These are phyloP conservation scores for Spatholobus suberectus DNA, from an alignment of 306 rosid genomes.

Conservation along the genomic window DNA sequence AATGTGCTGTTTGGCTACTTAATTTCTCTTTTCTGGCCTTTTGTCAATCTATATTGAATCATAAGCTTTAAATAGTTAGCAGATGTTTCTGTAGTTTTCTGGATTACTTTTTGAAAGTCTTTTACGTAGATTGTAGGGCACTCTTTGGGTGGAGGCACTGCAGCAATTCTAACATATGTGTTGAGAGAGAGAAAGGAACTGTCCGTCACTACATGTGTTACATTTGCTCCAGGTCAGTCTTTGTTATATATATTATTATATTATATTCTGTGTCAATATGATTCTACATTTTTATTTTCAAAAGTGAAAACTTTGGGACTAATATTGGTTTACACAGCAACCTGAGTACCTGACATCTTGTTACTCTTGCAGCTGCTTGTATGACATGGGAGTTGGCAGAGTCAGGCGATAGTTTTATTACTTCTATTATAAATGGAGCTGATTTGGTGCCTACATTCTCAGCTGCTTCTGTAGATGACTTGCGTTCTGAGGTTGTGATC, in stretches of 20 bases:
- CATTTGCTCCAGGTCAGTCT: conserved; percentile 93
- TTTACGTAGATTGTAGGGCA: conserved; percentile 85
- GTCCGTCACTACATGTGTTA: conserved; percentile 71
- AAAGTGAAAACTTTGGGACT: conserved; percentile 17
- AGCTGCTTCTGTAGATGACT: conserved; percentile 93
- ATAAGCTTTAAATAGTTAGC: conserved; percentile 33
- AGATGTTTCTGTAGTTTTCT: conserved; percentile 11
- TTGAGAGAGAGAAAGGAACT: conserved; percentile 88
- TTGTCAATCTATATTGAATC: conserved; percentile 8
- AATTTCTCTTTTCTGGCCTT: conserved; percentile 15
- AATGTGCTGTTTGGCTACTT: conserved; percentile 28
- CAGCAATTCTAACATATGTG: conserved; percentile 89
- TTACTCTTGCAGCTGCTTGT: conserved; percentile 84
- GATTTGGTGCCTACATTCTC: conserved; percentile 97
- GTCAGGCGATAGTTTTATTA: conserved; percentile 74
- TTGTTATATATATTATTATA: not conserved
- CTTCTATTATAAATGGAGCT: conserved; percentile 92
- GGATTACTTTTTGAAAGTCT: conserved; percentile 4
- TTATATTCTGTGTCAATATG: conserved; percentile 2
- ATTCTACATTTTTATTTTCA: conserved; percentile 18
- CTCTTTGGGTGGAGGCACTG: conserved; percentile 99
- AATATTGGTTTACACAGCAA: conserved; percentile 2
- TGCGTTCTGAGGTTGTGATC: conserved; percentile 84
- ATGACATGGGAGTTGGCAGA: conserved; percentile 99
- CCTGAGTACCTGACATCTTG: conserved; percentile 40